phyloP scores from a whole-genome alignment of 164 flowering plant species.

The Litsea cubeba region DNA sequence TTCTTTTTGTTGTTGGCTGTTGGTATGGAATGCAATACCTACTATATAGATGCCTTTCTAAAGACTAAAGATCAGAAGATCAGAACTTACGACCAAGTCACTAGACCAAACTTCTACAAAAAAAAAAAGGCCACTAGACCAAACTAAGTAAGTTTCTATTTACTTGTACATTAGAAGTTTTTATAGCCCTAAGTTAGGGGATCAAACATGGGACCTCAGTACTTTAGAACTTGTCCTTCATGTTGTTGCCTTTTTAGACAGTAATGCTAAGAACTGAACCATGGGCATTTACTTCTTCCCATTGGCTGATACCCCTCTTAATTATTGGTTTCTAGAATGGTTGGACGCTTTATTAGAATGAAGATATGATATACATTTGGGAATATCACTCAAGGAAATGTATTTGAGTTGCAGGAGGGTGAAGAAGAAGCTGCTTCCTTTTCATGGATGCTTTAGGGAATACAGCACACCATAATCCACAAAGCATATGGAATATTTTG shows the following conservation, averaged over 20 bases:
- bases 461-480: not conserved
- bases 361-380: not conserved
- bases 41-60: not conserved
- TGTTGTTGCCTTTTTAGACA: not conserved
- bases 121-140: not conserved
- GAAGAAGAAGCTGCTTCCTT: slow-evolving; percentile 4
- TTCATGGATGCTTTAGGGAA: not conserved
- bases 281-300: not conserved
- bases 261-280: no score
- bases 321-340: slow-evolving; percentile 1
- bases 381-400: not conserved
- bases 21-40: not conserved
- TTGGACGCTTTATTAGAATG: not conserved
- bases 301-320: not conserved
- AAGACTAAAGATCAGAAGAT: not conserved
- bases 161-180: not conserved
- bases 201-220: not conserved
- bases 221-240: not conserved
- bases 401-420: not conserved
- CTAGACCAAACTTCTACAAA: not conserved
- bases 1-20: not conserved
- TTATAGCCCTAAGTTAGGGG: not conserved
- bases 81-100: not conserved
- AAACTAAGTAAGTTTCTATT: not conserved
- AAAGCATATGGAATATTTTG: not conserved